These are phyloP conservation scores for Wakefieldia striispora DNA, from an alignment of 768 basidiomycete genomes.

Conservation along the genomic window DNA sequence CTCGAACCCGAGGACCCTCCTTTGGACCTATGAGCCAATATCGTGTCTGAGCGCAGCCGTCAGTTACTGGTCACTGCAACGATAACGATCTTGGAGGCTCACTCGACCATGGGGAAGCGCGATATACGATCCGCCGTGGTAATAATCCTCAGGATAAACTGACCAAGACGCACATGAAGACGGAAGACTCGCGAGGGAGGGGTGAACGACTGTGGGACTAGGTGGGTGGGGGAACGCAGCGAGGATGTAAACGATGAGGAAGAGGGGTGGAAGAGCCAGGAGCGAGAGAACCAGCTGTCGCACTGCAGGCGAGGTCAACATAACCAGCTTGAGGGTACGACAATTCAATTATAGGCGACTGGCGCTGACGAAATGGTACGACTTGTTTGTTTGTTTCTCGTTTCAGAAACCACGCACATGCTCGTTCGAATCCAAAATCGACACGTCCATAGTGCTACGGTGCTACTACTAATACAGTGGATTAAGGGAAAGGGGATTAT, in stretches of 20 bases:
- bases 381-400: no score
- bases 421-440: no score
- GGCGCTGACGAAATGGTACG: no score
- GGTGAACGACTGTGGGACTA: slow-evolving; percentile 44
- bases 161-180: slow-evolving; percentile 54
- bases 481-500: no score
- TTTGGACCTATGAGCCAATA: slow-evolving; percentile 80
- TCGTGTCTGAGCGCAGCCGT: slow-evolving; percentile 45
- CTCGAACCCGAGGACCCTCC: slow-evolving; percentile 58
- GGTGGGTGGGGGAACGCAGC: slow-evolving; percentile 66
- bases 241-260: slow-evolving; percentile 60
- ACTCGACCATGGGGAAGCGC: slow-evolving; percentile 65
- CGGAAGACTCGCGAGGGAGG: slow-evolving; percentile 62
- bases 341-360: no score
- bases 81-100: slow-evolving; percentile 18
- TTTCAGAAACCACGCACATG: no score
- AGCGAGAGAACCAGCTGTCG: slow-evolving; percentile 38
- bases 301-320: slow-evolving; percentile 13
- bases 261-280: slow-evolving; percentile 57
- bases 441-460: no score
- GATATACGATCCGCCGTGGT: slow-evolving; percentile 58
- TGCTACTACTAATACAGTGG: no score
- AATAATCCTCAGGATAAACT: slow-evolving; percentile 73
- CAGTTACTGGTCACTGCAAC: not conserved
- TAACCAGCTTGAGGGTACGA: not conserved